Percentiles rank a stretch among this genome's conserved stretches.
Conservation (phyloP, 2,329 filamentous ascomycete genomes). For the Calycina marina region DNA sequence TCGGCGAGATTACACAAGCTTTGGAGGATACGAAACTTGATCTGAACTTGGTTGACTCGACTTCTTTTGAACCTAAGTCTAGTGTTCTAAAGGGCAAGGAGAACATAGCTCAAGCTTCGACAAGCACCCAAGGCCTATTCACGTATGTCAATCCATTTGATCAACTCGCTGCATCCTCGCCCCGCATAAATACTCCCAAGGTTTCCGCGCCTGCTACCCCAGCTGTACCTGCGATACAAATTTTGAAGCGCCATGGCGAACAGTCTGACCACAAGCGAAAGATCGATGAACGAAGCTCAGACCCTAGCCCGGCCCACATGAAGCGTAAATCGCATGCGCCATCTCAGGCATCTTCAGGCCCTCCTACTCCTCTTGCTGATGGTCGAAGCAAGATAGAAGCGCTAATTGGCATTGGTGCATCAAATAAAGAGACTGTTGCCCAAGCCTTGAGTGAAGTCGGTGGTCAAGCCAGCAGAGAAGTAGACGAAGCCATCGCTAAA, state of each 20-base stretch:
- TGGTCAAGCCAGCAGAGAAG: slow-evolving; percentile 40
- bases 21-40: slow-evolving; percentile 29
- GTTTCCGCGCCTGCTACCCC: slow-evolving; percentile 25
- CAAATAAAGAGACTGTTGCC: slow-evolving; percentile 49
- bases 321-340: slow-evolving; percentile 18
- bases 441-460: slow-evolving; percentile 56
- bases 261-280: slow-evolving; percentile 18
- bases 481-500: slow-evolving; percentile 33
- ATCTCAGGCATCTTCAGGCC: slow-evolving; percentile 12
- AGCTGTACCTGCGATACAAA: slow-evolving; percentile 20
- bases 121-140: slow-evolving; percentile 30
- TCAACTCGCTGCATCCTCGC: slow-evolving; percentile 50
- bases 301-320: slow-evolving; percentile 15
- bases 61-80: slow-evolving; percentile 9
- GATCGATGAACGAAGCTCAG: slow-evolving; percentile 14
- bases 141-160: slow-evolving; percentile 63
- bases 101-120: slow-evolving; percentile 7
- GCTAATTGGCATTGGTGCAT: slow-evolving; percentile 20
- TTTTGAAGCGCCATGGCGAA: slow-evolving; percentile 20
- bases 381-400: slow-evolving; percentile 25
- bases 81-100: slow-evolving; percentile 11
- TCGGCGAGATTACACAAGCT: slow-evolving; percentile 27
- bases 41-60: slow-evolving; percentile 20
- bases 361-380: slow-evolving; percentile 18
- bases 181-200: slow-evolving; percentile 41